phyloP scores from a whole-genome alignment of 306 rosid genomes.

The Corylus americana region DNA sequence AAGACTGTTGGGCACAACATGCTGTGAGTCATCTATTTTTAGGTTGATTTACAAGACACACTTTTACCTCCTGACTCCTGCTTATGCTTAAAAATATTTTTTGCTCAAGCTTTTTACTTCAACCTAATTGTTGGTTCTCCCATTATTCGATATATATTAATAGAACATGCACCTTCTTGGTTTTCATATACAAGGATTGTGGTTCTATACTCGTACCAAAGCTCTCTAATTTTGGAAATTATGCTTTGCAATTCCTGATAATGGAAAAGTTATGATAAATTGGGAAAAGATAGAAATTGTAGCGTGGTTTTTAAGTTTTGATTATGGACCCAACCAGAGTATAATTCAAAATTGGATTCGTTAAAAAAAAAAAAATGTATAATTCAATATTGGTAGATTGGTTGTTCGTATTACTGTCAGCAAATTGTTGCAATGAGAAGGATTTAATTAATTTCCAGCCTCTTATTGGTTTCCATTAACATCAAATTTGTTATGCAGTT shows the following conservation, averaged over 20 bases:
- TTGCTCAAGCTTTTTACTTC: constrained; percentile 14
- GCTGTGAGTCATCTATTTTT: constrained; percentile 51
- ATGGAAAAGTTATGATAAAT: not conserved
- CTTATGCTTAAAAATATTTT: not conserved
- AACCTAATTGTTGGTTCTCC: not conserved
- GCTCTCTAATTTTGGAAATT: not conserved
- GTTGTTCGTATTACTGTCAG: not conserved
- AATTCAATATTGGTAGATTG: not conserved
- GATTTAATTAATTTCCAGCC: constrained; percentile 3
- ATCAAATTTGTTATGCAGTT: constrained; percentile 52
- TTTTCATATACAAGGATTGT: not conserved
- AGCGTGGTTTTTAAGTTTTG: constrained; percentile 18
- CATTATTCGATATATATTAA: constrained; percentile 6
- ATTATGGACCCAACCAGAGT: constrained; percentile 4
- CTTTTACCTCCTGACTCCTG: not conserved
- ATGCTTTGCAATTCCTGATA: not conserved
- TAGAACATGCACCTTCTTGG: not conserved
- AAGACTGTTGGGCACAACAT: constrained; percentile 87
- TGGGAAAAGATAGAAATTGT: not conserved
- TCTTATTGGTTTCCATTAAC: constrained; percentile 15
- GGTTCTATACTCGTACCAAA: not conserved
- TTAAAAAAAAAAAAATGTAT: no score
- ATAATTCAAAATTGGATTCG: not conserved
- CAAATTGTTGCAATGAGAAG: constrained; percentile 7
- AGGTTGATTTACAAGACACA: constrained; percentile 12